phyloP scores from a whole-genome alignment of 805 yeast species.

The Ogataea degrootiae region DNA sequence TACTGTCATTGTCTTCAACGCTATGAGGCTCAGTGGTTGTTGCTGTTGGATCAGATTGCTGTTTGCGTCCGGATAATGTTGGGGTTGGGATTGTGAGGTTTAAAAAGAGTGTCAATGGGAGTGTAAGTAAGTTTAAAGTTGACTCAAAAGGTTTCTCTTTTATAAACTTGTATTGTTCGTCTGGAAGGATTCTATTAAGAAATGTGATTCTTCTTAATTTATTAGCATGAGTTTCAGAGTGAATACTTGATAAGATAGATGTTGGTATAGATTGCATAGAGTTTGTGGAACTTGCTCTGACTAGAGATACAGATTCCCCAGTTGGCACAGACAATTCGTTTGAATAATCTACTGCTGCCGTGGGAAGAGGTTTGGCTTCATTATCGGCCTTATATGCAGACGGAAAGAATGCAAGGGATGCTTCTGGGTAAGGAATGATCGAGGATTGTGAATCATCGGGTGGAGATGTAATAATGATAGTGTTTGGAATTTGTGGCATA shows the following conservation, averaged over 20 bases:
- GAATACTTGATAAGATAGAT: conserved; percentile 10
- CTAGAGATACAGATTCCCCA: too few relatives aligned
- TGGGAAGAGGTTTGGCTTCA: neutral
- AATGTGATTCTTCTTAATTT: conserved; percentile 3
- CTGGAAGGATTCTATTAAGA: conserved; percentile 12
- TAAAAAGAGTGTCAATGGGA: conserved; percentile 23
- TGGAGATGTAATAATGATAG: conserved; percentile 11
- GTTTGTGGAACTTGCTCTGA: conserved; percentile 3
- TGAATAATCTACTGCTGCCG: neutral
- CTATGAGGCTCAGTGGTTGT: neutral
- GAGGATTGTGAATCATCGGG: neutral
- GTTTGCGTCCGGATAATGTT: neutral
- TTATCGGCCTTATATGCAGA: neutral
- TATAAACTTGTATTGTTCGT: conserved; percentile 5
- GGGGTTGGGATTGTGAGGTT: conserved; percentile 28
- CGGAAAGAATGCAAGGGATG: neutral
- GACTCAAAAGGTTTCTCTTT: conserved; percentile 19
- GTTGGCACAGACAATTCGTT: too few relatives aligned
- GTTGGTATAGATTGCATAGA: conserved; percentile 8
- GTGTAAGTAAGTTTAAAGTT: conserved; percentile 16
- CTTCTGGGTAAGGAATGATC: neutral
- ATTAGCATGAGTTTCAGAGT: neutral
- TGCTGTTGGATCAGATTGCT: neutral
- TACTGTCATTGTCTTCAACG: neutral
- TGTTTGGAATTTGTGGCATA: conserved; percentile 4